A percentile compares a stretch with the other conserved stretches of the same genome.
These are phyloP conservation scores for Rehmannia glutinosa DNA, from an alignment of 257 asterid species.

Conservation along the genomic window DNA sequence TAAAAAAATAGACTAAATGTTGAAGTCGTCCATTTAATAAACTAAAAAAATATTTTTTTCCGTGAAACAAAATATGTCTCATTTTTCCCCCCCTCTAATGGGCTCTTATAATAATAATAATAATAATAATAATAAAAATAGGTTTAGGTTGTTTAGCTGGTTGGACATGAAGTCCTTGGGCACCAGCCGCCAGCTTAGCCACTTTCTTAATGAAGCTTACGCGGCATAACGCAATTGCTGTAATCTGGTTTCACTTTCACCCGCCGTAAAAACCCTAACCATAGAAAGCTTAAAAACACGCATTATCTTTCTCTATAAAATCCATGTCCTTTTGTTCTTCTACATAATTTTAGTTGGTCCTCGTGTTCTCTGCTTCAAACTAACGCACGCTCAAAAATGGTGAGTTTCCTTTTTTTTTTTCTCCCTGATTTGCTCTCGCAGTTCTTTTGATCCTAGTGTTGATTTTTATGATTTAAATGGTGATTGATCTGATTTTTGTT, in stretches of 20 bases:
- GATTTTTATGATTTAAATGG: neutral
- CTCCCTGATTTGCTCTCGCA: constrained; percentile 11
- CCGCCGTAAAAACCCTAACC: constrained; percentile 28
- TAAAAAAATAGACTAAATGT: no score
- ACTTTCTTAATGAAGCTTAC: constrained; percentile 4
- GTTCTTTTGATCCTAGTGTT: constrained; percentile 13
- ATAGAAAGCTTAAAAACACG: constrained; percentile 3
- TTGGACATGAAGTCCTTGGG: no score
- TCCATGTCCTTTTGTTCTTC: constrained; percentile 6
- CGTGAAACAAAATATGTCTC: no score
- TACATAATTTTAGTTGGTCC: constrained; percentile 9
- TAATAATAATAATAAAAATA: no score
- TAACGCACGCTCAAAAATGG: constrained; percentile 31
- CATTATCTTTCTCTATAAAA: constrained; percentile 13
- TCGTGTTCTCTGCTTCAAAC: constrained; percentile 20
- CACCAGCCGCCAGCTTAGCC: constrained; percentile 7
- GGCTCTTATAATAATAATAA: no score
- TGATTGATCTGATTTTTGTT: constrained; percentile 11
- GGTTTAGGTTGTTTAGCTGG: no score
- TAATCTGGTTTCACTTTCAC: neutral
- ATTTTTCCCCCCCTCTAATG: no score
- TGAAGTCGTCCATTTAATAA: no score
- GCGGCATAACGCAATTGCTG: constrained; percentile 33
- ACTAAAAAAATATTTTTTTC: no score
- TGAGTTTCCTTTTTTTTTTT: neutral